These are phyloP conservation scores for Abortiporus biennis DNA, from an alignment of 1,284 basidiomycete species.

Conservation along the genomic window DNA sequence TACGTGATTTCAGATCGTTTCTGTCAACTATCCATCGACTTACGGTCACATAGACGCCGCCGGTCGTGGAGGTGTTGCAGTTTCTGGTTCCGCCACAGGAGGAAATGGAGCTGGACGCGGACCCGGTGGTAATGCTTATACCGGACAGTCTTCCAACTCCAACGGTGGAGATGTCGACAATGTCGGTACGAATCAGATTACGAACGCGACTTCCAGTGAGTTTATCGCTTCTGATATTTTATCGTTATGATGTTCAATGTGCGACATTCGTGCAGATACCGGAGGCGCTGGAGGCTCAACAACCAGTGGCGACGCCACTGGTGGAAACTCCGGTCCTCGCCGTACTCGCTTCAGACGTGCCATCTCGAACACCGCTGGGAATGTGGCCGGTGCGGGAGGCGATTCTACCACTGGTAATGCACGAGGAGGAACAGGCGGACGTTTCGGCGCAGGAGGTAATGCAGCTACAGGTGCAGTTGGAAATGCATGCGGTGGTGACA, in stretches of 20 bases:
- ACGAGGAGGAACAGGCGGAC: conserved; percentile 11
- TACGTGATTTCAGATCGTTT: conserved; percentile 4
- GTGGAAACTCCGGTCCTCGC: conserved; percentile 10
- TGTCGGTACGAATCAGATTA: conserved; percentile 11
- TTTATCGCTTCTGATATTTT: too few species aligned
- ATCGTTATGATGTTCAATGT: not conserved
- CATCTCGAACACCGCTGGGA: conserved; percentile 9
- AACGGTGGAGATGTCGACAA: conserved; percentile 13
- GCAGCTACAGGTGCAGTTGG: conserved; percentile 13
- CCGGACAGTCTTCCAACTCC: conserved; percentile 11
- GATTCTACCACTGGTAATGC: conserved; percentile 10
- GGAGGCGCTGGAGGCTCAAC: conserved; percentile 11
- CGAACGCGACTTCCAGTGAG: conserved; percentile 18
- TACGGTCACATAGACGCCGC: conserved; percentile 6
- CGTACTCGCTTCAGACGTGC: not conserved
- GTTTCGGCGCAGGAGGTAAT: conserved; percentile 12
- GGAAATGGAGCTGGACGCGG: conserved; percentile 13
- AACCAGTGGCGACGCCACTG: conserved; percentile 11
- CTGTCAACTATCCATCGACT: not conserved
- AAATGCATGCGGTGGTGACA: conserved; percentile 13
- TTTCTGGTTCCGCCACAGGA: conserved; percentile 11
- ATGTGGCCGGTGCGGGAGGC: conserved; percentile 12
- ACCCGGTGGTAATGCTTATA: conserved; percentile 13
- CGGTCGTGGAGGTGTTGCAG: conserved; percentile 8
- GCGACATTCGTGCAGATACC: not conserved